Conservation (phyloP, 345 rosid genomes). For the Isatis tinctoria region DNA sequence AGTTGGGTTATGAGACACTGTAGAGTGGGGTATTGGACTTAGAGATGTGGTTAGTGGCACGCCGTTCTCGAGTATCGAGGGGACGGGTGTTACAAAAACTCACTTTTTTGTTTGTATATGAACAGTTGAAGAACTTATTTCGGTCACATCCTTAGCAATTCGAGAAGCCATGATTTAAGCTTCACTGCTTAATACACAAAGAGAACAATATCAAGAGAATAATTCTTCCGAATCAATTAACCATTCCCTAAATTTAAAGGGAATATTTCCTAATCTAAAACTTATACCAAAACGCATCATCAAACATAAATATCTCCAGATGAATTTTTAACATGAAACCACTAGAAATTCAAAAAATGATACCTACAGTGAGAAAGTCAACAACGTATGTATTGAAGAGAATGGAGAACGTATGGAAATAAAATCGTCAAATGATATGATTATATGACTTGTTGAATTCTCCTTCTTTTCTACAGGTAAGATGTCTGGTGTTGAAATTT, state of each 20-base stretch:
- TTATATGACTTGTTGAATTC: background rate
- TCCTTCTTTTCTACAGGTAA: background rate
- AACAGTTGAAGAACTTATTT: conserved; percentile 38
- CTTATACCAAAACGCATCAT: too few species aligned
- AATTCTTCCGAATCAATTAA: background rate
- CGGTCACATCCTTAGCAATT: conserved; percentile 80
- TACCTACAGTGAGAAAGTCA: conserved; percentile 17
- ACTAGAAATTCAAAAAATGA: background rate
- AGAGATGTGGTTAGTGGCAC: too few species aligned
- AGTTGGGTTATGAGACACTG: too few species aligned
- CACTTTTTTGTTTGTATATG: background rate
- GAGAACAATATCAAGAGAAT: background rate
- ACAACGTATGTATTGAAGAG: background rate
- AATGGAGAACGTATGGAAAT: conserved; percentile 12
- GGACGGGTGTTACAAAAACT: too few species aligned
- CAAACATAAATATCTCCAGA: background rate
- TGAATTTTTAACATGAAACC: background rate
- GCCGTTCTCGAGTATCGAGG: too few species aligned
- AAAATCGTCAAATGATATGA: background rate
- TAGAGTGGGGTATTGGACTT: too few species aligned
- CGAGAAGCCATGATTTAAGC: conserved; percentile 45
- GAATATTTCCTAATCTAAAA: background rate
- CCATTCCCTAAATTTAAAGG: background rate
- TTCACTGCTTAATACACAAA: conserved; percentile 30
- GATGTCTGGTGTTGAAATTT: too few species aligned